Percentiles rank a stretch among this genome's conserved stretches.
These are phyloP conservation scores for Abelmoschus esculentus DNA, from an alignment of 345 rosid species.

Conservation along the genomic window DNA sequence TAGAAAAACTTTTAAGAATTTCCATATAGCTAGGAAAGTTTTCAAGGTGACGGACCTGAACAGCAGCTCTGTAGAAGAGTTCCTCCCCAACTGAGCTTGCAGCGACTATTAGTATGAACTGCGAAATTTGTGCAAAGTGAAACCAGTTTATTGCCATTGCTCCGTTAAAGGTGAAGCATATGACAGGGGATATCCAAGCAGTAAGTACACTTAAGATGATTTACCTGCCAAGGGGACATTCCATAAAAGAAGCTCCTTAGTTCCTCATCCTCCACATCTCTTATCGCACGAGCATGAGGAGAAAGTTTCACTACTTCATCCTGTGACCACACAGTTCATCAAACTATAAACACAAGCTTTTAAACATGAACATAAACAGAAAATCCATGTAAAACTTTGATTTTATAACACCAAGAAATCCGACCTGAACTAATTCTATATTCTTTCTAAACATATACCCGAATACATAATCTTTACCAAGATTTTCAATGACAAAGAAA, in stretches of 20 bases:
- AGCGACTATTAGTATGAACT: slow-evolving; percentile 73
- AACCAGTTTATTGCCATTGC: not conserved
- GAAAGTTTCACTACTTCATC: slow-evolving; percentile 95
- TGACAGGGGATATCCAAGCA: not conserved
- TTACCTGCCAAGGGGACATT: slow-evolving; percentile 96
- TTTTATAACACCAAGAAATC: not conserved
- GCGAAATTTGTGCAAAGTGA: slow-evolving; percentile 14
- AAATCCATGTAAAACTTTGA: not conserved
- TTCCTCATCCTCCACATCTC: slow-evolving; percentile 99
- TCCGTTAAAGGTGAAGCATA: not conserved
- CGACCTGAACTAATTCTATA: not conserved
- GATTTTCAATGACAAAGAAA: not conserved
- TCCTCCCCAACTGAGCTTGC: slow-evolving; percentile 98
- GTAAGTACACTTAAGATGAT: not conserved
- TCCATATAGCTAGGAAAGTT: too few species aligned
- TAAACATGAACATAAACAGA: not conserved
- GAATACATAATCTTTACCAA: not conserved
- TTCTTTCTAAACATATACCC: not conserved
- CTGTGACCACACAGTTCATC: slow-evolving; percentile 27
- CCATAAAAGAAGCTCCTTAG: slow-evolving; percentile 91
- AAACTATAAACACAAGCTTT: not conserved
- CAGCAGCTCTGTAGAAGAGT: slow-evolving; percentile 94
- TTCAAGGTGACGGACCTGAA: slow-evolving; percentile 49
- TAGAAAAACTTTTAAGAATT: not conserved
- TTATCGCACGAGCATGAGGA: slow-evolving; percentile 92